A percentile compares a stretch with the other conserved stretches of the same genome.
Conservation (phyloP, 1,284 basidiomycete genomes). For the Sphagnurus paluster region DNA sequence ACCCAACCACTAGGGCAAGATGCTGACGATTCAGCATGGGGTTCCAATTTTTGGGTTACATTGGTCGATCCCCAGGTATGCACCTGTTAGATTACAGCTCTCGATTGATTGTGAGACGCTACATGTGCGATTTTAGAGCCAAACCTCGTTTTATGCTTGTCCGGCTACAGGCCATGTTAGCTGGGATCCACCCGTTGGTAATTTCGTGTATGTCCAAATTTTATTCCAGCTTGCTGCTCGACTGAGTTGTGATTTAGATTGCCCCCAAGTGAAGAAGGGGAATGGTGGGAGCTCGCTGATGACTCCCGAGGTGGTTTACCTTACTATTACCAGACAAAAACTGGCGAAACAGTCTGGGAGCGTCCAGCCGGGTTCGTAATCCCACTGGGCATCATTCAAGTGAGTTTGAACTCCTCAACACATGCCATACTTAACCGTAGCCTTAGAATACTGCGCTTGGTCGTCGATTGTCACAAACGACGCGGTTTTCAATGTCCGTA, state of each 20-base stretch:
- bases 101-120: not conserved
- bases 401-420: slow-evolving; percentile 27
- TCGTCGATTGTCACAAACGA: slow-evolving; percentile 58
- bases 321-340: slow-evolving; percentile 93
- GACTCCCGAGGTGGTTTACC: slow-evolving; percentile 75
- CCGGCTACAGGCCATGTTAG: slow-evolving; percentile 89
- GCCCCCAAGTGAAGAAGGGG: slow-evolving; percentile 81
- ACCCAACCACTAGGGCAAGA: slow-evolving; percentile 29
- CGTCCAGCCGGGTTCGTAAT: slow-evolving; percentile 86
- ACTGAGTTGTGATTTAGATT: slow-evolving; percentile 46
- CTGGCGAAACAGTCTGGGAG: slow-evolving; percentile 87
- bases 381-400: slow-evolving; percentile 85
- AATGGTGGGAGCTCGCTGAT: slow-evolving; percentile 95
- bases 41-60: slow-evolving; percentile 87
- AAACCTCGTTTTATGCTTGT: slow-evolving; percentile 87
- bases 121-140: slow-evolving; percentile 49
- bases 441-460: slow-evolving; percentile 74
- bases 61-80: slow-evolving; percentile 77
- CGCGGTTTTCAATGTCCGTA: slow-evolving; percentile 37
- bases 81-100: slow-evolving; percentile 16
- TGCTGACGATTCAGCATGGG: slow-evolving; percentile 59
- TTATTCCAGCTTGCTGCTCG: slow-evolving; percentile 9
- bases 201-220: slow-evolving; percentile 68
- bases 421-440: slow-evolving; percentile 8
- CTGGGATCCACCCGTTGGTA: slow-evolving; percentile 90